Evolutionary conservation across 2,329 filamentous ascomycete genomes (phyloP), one percentile per base, ranked within the genome.

Genomic region (Alternaria gaisen): DNA sequence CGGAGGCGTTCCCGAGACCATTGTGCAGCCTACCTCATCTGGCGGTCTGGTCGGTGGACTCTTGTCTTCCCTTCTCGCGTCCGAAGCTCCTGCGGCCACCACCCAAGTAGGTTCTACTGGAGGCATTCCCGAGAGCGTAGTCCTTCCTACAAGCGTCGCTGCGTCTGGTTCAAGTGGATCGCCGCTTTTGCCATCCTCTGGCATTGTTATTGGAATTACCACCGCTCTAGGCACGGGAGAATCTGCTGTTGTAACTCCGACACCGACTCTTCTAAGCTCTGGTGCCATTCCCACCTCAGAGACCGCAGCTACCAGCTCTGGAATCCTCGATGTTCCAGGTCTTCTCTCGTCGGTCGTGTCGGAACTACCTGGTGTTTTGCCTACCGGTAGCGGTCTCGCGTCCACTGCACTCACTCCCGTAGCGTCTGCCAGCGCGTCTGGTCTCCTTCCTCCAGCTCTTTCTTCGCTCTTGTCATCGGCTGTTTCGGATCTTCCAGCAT

Each of bases 171-270:
- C 66, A 14, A 47, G 46, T 6, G 20, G 38, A 20, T 50, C 18
- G 42, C 51, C 61, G 22, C 20, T 63, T 6, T 11, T 52, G 32
- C 50, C 62, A 55, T 53, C 71, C 24, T 67, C 72, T 24, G 64
- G 76, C 11, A 78, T 78, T 48, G 55, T 75, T 10, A 74, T 79
- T 57, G 76, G 76, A 14, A 76, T 78, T 46, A 77, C 75, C 7
- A 78, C 75, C 8, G 74, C 75, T 12, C 59, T 78, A 20, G 74
- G 74, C 41, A 75, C 70, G 24, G 66, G 65, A 28, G 61, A 60
- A 1, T 53, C 60, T 36, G 42, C 50, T 16, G 56, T 52, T 12
- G 56, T 61, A 8, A 64, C 57, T 26, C 54, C 65, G 24, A 66
- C 62, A 11, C 62, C 66, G 9, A 69, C 66, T 6, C 57, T 58